Percentiles rank a stretch among this genome's conserved stretches.
Conservation (phyloP, 192 early-diverging fungal species). For the Endogone sp. region DNA sequence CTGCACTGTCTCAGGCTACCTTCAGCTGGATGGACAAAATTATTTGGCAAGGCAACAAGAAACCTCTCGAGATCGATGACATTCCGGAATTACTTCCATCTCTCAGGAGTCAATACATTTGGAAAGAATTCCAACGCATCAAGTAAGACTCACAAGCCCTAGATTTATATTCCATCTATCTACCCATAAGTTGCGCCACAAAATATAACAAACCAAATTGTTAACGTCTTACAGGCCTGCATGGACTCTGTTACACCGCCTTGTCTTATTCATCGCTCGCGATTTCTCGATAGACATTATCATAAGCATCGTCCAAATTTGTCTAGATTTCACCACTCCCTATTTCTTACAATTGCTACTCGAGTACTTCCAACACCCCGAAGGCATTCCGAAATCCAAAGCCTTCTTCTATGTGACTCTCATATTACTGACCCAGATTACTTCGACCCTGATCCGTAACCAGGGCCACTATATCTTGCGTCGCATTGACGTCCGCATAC, state of each 20-base stretch:
- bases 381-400: constrained; percentile 33
- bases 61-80: constrained; percentile 29
- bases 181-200: no score
- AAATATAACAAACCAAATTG: constrained; percentile 2
- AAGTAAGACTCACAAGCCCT: constrained; percentile 7
- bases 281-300: constrained; percentile 53
- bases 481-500: constrained; percentile 47
- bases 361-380: constrained; percentile 46
- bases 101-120: constrained; percentile 27
- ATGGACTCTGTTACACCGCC: constrained; percentile 11
- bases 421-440: constrained; percentile 33
- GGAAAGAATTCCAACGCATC: constrained; percentile 25
- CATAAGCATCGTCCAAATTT: constrained; percentile 54
- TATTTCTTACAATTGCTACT: constrained; percentile 58
- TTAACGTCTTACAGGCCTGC: constrained; percentile 3
- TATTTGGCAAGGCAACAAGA: constrained; percentile 31
- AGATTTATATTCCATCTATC: constrained; percentile 5
- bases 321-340: constrained; percentile 42
- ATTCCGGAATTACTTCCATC: constrained; percentile 28
- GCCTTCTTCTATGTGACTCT: constrained; percentile 59
- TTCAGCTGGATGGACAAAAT: constrained; percentile 35
- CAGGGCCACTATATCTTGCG: constrained; percentile 35
- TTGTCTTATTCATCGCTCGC: constrained; percentile 26
- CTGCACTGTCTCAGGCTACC: constrained; percentile 12
- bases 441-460: constrained; percentile 14